Evolutionary conservation across 2,329 filamentous ascomycete species (phyloP), one percentile per base, ranked within the genome.

Genomic region (Ophiostoma ulmi): DNA sequence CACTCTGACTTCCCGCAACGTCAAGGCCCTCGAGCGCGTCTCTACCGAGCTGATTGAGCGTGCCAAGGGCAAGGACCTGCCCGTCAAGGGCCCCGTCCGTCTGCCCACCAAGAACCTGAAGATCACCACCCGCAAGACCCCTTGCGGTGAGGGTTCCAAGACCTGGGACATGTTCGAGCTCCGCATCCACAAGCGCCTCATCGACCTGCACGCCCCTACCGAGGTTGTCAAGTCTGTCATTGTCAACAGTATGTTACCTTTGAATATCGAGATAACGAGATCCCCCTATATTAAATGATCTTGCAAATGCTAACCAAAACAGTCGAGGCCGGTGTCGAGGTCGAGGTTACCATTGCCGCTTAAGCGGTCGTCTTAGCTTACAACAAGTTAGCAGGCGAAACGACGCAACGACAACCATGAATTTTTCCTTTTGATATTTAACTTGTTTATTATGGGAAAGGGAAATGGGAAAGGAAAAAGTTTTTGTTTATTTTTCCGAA

Each of bases 101-200:
- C 91, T 97, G 79, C 93, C 95, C 79, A 97, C 94, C 87, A 97
- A 97, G 91, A 92, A 89, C 82, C 89, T 98, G 80, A 93, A 95
- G 88, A 89, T 97, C 87, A 93, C 92, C 82, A 97, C 95, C 87
- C 91, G 95, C 81, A 99, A 99, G 91, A 98, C 95, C 76, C 95
- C 95, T 83, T 95, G 92, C 86, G 95, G 95, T 91, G 95, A 99
- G 90, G 95, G 95, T 86, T 96, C 91, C 84, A 99, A 99, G 93
- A 99, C 95, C 81, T 99, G 95, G 95, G 74, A 75, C 69, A 74
- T 88, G 83, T 99, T 87, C 84, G 94, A 99, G 91, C 96, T 99
- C 93, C 91, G 94, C 86, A 97, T 97, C 83, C 93, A 97, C 90
- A 97, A 97, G 91, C 91, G 94, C 78, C 88, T 97, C 80, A 97